These are phyloP conservation scores for Quercus agrifolia DNA, from an alignment of 306 rosid genomes.

Conservation along the genomic window DNA sequence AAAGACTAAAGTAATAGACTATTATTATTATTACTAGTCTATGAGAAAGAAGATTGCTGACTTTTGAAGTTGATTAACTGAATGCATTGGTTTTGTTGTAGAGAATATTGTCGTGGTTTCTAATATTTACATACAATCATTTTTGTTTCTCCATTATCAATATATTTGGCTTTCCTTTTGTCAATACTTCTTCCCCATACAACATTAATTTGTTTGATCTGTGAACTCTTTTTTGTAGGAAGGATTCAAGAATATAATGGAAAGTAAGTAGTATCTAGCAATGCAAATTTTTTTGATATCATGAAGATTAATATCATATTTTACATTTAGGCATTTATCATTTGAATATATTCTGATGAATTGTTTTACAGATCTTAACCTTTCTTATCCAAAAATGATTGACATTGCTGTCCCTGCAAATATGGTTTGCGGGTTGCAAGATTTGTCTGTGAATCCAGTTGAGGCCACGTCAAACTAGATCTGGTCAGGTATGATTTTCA, in stretches of 20 bases:
- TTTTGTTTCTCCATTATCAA: neutral
- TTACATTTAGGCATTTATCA: neutral
- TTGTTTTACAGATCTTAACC: constrained; percentile 69
- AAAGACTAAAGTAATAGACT: too few species aligned
- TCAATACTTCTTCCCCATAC: neutral
- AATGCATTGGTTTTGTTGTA: neutral
- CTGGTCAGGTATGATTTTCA: constrained; percentile 3
- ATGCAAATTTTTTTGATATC: neutral
- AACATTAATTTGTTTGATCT: neutral
- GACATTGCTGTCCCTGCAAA: constrained; percentile 90
- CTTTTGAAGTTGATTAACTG: neutral
- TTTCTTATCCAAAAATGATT: constrained; percentile 89
- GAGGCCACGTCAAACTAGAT: constrained; percentile 26
- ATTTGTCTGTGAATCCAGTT: constrained; percentile 17
- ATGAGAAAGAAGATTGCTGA: neutral
- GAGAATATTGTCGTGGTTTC: too few species aligned
- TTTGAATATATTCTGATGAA: neutral
- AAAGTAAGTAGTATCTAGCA: constrained; percentile 50
- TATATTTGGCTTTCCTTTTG: neutral
- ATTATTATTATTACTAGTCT: too few species aligned
- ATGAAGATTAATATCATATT: neutral
- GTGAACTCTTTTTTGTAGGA: constrained; percentile 55
- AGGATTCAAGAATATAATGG: constrained; percentile 75
- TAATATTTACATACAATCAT: neutral
- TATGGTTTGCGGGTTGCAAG: constrained; percentile 84